Percentiles rank a stretch among this genome's conserved stretches.
Conservation (phyloP, 371 early-diverging fungal species). For the Fennellomyces sp. region DNA sequence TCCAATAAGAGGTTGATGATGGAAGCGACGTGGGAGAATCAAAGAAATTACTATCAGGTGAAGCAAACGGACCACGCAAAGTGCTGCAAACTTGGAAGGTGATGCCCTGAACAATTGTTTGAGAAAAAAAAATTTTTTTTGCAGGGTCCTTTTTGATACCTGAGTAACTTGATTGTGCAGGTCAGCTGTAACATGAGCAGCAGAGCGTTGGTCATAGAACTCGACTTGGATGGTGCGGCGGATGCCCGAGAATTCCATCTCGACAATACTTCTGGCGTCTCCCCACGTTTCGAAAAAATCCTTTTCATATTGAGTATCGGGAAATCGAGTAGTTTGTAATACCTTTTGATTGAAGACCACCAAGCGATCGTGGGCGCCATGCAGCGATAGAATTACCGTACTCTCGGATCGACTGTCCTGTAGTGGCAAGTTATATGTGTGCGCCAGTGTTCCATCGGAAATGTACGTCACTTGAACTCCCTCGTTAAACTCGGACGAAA, state of each 20-base stretch:
- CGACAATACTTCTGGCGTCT: background rate
- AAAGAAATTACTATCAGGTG: background rate
- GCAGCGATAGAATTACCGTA: background rate
- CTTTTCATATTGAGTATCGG: background rate
- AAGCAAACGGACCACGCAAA: background rate
- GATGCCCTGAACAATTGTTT: background rate
- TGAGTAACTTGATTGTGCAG: slow-evolving; percentile 8
- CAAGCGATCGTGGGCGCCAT: background rate
- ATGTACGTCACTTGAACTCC: background rate
- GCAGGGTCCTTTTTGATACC: background rate
- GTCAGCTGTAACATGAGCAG: background rate
- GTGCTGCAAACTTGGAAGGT: background rate
- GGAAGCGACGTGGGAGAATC: background rate
- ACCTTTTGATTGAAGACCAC: slow-evolving; percentile 12
- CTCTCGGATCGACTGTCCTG: background rate
- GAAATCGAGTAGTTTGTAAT: background rate
- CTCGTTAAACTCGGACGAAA: background rate
- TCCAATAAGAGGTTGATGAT: background rate
- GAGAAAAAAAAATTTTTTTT: slow-evolving; percentile 1
- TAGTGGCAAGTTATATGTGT: background rate
- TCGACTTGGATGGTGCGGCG: slow-evolving; percentile 10
- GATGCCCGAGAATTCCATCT: background rate
- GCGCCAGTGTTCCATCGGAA: background rate
- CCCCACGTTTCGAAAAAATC: slow-evolving; percentile 12
- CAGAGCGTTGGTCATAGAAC: slow-evolving; percentile 11